A percentile compares a stretch with the other conserved stretches of the same genome.
Conservation (phyloP, 306 rosid genomes). For the Prunus mongolica region DNA sequence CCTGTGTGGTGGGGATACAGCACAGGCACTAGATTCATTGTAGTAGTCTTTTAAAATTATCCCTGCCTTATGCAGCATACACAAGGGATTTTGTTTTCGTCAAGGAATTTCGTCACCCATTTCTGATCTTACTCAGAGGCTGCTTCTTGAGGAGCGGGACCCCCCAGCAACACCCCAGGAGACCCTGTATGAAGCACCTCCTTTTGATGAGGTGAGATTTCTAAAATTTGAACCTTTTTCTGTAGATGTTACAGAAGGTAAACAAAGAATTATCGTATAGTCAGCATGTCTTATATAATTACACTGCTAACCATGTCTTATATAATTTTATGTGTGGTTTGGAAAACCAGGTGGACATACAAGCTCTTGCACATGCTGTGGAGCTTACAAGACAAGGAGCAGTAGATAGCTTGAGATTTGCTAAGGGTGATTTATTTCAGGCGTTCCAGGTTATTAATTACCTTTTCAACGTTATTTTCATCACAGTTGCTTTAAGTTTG, state of each 20-base stretch:
- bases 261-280: not conserved
- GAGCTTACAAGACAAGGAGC: slow-evolving; percentile 99
- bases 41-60: not conserved
- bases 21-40: not conserved
- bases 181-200: slow-evolving; percentile 80
- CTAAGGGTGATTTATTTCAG: slow-evolving; percentile 87
- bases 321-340: slow-evolving; percentile 26
- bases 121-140: slow-evolving; percentile 87
- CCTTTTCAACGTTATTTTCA: not conserved
- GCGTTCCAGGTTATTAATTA: slow-evolving; percentile 81
- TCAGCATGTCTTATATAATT: not conserved
- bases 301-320: not conserved
- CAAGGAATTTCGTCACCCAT: slow-evolving; percentile 91
- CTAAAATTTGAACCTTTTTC: not conserved
- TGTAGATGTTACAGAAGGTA: not conserved
- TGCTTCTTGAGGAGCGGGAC: slow-evolving; percentile 91
- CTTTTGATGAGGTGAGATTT: slow-evolving; percentile 85
- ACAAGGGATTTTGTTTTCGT: slow-evolving; percentile 80
- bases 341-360: slow-evolving; percentile 84
- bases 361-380: slow-evolving; percentile 98
- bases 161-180: slow-evolving; percentile 86
- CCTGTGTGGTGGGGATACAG: not conserved
- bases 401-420: slow-evolving; percentile 90
- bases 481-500: not conserved
- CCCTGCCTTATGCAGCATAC: slow-evolving; percentile 56